A percentile compares a stretch with the other conserved stretches of the same genome.
Conservation (phyloP, 176 grass and related monocot species). For the Eragrostis curvula region DNA sequence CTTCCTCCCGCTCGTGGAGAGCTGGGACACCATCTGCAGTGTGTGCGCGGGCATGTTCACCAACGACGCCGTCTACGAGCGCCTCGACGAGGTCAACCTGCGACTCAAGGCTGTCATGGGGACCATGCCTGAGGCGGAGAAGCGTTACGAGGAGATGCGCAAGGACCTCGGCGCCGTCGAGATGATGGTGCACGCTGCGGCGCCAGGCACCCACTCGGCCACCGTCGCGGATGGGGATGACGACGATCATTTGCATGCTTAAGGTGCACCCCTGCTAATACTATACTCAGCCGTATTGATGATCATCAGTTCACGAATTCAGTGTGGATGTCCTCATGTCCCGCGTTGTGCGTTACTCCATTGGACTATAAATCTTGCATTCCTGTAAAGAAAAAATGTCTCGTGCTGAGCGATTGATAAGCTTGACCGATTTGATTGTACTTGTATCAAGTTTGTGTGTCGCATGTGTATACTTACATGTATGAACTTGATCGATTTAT, state of each 20-base stretch:
- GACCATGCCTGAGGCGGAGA: conserved; percentile 56
- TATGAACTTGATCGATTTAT: neutral
- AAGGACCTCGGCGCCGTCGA: neutral
- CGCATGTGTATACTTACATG: neutral
- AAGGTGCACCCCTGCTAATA: neutral
- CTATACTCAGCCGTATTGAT: too few relatives aligned
- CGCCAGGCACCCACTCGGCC: neutral
- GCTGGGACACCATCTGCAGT: conserved; percentile 61
- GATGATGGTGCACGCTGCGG: conserved; percentile 7
- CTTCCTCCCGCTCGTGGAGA: conserved; percentile 63
- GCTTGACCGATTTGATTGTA: neutral
- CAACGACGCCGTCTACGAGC: conserved; percentile 50
- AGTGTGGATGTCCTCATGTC: neutral
- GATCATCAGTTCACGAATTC: too few relatives aligned
- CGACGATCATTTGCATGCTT: neutral
- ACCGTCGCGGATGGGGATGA: neutral
- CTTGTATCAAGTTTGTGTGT: neutral
- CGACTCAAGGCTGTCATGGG: conserved; percentile 54
- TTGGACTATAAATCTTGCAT: neutral
- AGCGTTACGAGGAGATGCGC: conserved; percentile 28
- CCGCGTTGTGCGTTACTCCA: neutral
- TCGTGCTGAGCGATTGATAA: neutral
- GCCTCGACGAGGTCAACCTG: conserved; percentile 58
- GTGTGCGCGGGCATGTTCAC: conserved; percentile 74
- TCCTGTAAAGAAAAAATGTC: neutral